These are phyloP conservation scores for Venturia nashicola DNA, from an alignment of 2,329 filamentous ascomycete genomes.

Conservation along the genomic window DNA sequence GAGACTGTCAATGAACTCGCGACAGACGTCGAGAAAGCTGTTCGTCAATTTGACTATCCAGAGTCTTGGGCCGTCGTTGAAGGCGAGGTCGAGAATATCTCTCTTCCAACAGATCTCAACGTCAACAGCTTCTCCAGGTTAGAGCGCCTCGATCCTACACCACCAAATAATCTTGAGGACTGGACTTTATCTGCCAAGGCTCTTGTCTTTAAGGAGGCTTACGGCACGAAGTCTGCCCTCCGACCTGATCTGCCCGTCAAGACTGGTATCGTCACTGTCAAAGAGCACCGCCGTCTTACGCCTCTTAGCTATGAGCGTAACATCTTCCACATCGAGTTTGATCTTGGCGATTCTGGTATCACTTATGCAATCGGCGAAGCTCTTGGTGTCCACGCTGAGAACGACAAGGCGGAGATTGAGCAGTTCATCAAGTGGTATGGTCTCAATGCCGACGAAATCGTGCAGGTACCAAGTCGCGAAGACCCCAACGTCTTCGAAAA, in stretches of 20 bases:
- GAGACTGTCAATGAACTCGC: conserved; percentile 40
- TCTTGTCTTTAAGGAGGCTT: conserved; percentile 89
- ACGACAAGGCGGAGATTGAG: conserved; percentile 65
- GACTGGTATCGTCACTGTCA: conserved; percentile 78
- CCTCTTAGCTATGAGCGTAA: conserved; percentile 86
- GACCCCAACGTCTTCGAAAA: conserved; percentile 63
- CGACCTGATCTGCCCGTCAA: conserved; percentile 78
- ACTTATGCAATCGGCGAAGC: conserved; percentile 97
- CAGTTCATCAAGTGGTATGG: conserved; percentile 87
- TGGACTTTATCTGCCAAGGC: conserved; percentile 82
- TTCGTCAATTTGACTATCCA: conserved; percentile 64
- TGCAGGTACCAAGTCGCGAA: conserved; percentile 84
- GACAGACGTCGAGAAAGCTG: conserved; percentile 51
- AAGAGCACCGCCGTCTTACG: conserved; percentile 90
- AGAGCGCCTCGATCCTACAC: conserved; percentile 62
- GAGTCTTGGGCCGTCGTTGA: conserved; percentile 67
- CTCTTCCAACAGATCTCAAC: conserved; percentile 53
- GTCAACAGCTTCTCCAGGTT: conserved; percentile 74
- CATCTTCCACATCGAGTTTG: conserved; percentile 99
- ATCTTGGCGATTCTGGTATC: conserved; percentile 79
- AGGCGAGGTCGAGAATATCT: conserved; percentile 39
- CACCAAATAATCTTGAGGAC: conserved; percentile 52
- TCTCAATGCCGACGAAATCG: conserved; percentile 67
- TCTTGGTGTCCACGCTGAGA: conserved; percentile 90
- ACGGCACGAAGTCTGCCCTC: conserved; percentile 57